Evolutionary conservation across 2,329 filamentous ascomycete species (phyloP), one percentile per base, ranked within the genome.

Genomic region (Trichoderma sp.): DNA sequence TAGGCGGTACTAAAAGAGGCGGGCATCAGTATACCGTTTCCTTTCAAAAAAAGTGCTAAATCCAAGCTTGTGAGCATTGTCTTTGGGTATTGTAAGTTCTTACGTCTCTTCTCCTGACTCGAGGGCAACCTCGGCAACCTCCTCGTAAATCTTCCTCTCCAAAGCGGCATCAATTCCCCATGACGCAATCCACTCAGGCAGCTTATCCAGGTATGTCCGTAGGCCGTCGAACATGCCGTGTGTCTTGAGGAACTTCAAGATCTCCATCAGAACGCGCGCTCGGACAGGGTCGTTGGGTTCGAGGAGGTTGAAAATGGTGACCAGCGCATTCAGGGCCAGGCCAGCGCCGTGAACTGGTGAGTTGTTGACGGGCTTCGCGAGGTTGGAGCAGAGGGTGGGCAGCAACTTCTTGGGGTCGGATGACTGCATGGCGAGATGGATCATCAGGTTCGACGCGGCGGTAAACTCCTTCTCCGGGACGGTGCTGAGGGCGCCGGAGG

Each of bases 381-480:
- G 92, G 83, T 96, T 95, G 77, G 90, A 86, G 88, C 96, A 98
- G 77, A 99, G 90, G 76, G 88, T 88, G 70, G 93, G 92, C 73
- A 99, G 90, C 84, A 96, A 92, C 82, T 92, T 92, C 81, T 93
- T 91, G 74, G 92, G 88, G 75, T 94, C 92, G 76, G 92, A 89
- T 70, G 94, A 93, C 83, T 97, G 93, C 76, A 93, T 87, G 74
- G 97, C 89, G 71, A 99, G 90, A 85, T 97, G 93, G 78, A 98
- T 91, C 80, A 99, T 91, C 75, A 98, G 91, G 84, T 99, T 98
- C 84, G 97, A 97, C 71, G 95, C 93, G 70, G 95, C 91, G 71
- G 93, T 94, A 80, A 97, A 96, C 82, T 98, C 95, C 87, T 96
- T 96, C 87, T 99, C 96, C 70, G 95, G 93, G 68, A 94, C 92